A percentile compares a stretch with the other conserved stretches of the same genome.
Evolutionary conservation across 106 monocot genomes (phyloP).

Genomic region (Gastrodia elata): DNA sequence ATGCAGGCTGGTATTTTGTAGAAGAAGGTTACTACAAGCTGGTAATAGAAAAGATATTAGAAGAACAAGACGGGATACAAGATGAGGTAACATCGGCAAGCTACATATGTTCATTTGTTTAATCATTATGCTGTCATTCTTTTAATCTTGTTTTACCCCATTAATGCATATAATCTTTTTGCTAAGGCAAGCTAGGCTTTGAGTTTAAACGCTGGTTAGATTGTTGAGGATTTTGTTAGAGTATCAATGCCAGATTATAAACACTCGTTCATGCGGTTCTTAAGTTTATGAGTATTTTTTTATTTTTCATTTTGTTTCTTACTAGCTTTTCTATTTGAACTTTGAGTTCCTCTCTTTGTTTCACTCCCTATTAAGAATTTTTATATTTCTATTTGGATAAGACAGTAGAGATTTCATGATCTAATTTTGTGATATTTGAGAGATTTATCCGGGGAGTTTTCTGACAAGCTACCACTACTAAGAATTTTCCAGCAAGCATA

Average conservation of each 20-base stretch:
- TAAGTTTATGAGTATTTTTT: neutral
- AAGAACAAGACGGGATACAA: neutral
- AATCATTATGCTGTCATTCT: neutral
- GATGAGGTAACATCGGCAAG: neutral
- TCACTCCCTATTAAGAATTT: neutral
- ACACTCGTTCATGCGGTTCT: neutral
- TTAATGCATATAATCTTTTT: neutral
- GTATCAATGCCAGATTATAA: neutral
- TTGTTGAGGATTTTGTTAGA: neutral
- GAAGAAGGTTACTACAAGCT: slow-evolving; percentile 9
- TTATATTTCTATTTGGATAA: too few species aligned
- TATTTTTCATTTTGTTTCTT: too few species aligned
- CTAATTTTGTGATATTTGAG: neutral
- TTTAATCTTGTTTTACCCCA: neutral
- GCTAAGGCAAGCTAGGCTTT: neutral
- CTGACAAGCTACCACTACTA: too few species aligned
- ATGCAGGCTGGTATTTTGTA: slow-evolving; percentile 8
- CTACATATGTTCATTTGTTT: neutral
- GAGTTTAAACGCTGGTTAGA: neutral
- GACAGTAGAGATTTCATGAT: neutral
- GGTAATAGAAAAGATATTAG: slow-evolving; percentile 3
- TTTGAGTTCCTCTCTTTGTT: neutral
- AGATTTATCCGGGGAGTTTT: too few species aligned
- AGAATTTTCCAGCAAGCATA: too few species aligned
- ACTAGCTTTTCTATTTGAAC: neutral